Evolutionary conservation across 2,329 filamentous ascomycete genomes (phyloP), one percentile per base, ranked within the genome.

Genomic region (Venturia nashicola): DNA sequence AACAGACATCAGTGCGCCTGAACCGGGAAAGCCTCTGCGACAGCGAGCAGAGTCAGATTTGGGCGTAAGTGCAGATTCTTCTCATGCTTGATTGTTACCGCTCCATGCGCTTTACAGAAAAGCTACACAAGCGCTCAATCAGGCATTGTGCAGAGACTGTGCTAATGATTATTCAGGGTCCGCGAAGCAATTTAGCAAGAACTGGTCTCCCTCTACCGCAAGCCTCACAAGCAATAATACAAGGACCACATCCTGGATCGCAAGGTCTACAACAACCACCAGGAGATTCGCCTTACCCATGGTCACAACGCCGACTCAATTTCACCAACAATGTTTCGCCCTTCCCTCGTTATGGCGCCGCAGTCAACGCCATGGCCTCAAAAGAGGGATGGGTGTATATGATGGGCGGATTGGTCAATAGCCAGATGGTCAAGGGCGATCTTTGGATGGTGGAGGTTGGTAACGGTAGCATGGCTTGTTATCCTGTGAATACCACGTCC

Each of bases 341-440:
- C 0, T 99, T 99, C 70, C 94, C 94, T 16, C 86, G 94, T 73
- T 99, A 99, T 82, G 94, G 94, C 73, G 91, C 95, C 61, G 94
- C 95, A 7, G 93, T 97, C 74, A 99, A 99, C 74, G 84, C 91
- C 0, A 82, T 88, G 18, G 89, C 92, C 32, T 97, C 92, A 46
- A 97, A 97, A 76, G 94, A 99, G 76, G 95, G 95, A 65, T 91
- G 96, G 70, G 89, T 99, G 65, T 99, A 97, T 72, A 83, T 99
- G 72, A 97, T 99, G 92, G 94, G 94, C 67, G 94, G 94, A 61
- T 78, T 99, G 66, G 93, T 99, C 70, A 93, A 96, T 72, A 93
- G 93, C 68, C 90, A 91, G 44, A 96, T 91, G 2, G 94, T 97
- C 55, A 97, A 97, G 73, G 94, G 94, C 59, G 94, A 99, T 77